Base-by-base conservation (phyloP, 306 rosid genomes). In the Cucumis melo region DNA sequence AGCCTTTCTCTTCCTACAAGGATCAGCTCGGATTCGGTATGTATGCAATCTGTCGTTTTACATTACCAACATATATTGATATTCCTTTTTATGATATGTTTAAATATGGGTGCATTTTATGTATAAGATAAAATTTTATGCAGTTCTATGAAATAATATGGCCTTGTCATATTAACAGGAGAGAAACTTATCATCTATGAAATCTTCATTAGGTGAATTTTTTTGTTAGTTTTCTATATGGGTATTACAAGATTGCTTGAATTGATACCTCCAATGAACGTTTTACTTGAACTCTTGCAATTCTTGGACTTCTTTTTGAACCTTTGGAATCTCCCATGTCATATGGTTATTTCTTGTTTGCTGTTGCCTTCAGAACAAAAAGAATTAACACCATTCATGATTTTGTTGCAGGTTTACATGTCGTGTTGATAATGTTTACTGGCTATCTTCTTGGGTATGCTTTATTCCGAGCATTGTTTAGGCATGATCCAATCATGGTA, bases 1-100 rank as follows among this genome's bases (percentile, higher is more conserved):
- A 93, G 74, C 97, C 96, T 19, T 93, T 93, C 84, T 93, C 98
- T 62, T 89, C 93, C 76, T 93, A 91, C 89, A 93, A 91, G 83
- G 98, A 91, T 83, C 96, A 89, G 70, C 77, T 93, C 32, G 97
- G 97, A 53, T 89, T 91, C 46, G 96, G 96, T 93, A 79, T 75
- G 74, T 80, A 55, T n/a, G 59, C 55, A 13, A 21, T 10, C 16
- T 41, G 12, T 46, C 14, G 7, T 39, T 29, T 71, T 38, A 23
- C 23, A 15, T 32, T 27, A 11, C 44, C 59, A 19, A 44, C 21
- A 16, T 57, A 55, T 36, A 11, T 21, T 8, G 27, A 48, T 55
- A 34, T 56, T 5, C 42, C 17, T 39, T 75, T 13, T 20, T 19
- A 44, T 70, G 58, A 16, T 12, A 7, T 36, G 24, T 14, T 19